Base-by-base conservation (phyloP, 2,329 filamentous ascomycete genomes). In the Aspergillus sojae region DNA sequence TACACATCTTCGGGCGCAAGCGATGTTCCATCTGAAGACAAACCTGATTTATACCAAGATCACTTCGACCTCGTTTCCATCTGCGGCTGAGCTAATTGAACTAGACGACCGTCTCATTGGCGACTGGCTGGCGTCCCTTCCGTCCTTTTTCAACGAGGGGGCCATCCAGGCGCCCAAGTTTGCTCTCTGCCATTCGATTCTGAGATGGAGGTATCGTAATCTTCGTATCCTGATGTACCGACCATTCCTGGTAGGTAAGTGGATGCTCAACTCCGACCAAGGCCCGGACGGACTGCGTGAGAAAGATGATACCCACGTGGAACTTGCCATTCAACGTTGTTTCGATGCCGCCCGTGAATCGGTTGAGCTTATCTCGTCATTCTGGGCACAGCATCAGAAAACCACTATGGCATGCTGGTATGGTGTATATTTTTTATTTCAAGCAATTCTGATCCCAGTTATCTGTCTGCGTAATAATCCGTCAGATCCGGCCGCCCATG, bases 141-240 rank as follows among this genome's bases (percentile, higher is more conserved):
- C 75, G 14, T 11, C 67, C 2, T 75, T 72, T 58, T 77, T 74
- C 60, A 62, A 68, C 30, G 67, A 74, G 56, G 64, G 63, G 50
- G 66, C 65, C n/a, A 39, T 65, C 3, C 63, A 72, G 41, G 61
- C 67, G 19, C 58, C 65, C 1, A 65, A 70, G 26, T 68, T 70
- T 30, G 63, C 66, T 7, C 67, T 74, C 5, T 63, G 74, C 4
- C 69, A 74, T 16, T 67, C 74, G 4, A 70, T 71, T 6, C 64
- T 77, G 7, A 67, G 65, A 11, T 78, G 74, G 75, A 67, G 75
- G 39, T 72, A 68, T 57, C 70, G 72, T 43, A 74, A 77, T 41
- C 67, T 78, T 19, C 70, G 72, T 1, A 76, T 77, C 23, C 69
- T 78, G 12, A 72, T 76, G 64, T 77, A 75, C 39, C 71, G 75